Evolutionary conservation across 306 rosid genomes (phyloP), one percentile per base, ranked within the genome.

Genomic region (Carpinus fangiana): DNA sequence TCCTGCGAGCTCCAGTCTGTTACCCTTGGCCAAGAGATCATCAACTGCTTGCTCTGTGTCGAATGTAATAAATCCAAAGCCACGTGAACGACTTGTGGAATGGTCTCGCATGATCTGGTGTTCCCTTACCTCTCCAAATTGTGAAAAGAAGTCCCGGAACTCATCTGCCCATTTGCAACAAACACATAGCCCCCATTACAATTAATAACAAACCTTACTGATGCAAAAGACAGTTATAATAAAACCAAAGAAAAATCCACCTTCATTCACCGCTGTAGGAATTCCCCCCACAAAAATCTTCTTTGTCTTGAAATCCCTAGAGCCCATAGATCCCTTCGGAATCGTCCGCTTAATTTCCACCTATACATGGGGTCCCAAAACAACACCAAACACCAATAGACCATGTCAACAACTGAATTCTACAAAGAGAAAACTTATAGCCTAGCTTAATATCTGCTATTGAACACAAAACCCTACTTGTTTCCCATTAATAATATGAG

Each of bases 301-400:
- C 90, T 87, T 93, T 12, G 98, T 93, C 91, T 85, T 93, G 82
- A 93, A 91, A 81, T 93, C 98, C 82, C 87, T 89, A 76, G 96
- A 87, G 73, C 93, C 92, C 74, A 70, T 88, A 72, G 95, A 88
- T 68, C 96, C 98, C 89, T 90, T 87, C 1, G 98, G 98, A 77
- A 93, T 93, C n/a, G 98, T 93, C 80, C 98, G 85, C 91, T 93
- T 93, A 86, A 93, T 93, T 74, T 93, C 98, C 82, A 93, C 98
- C 98, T 93, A 65, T 51, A 80, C 50, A 60, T 43, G 73, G 65
- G 45, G 45, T 61, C 83, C 84, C 84, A 70, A 79, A 73, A 90
- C 78, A 83, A 74, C 55, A 72, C 82, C 62, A 21, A 3, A 4
- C 26, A 73, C 0, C 12, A 65, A 23, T 11, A 43, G 73, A 53